Percentiles rank a stretch among this genome's conserved stretches.
These are phyloP conservation scores for Endocladia muricata DNA, from an alignment of 31 red algal species.

Conservation along the genomic window DNA sequence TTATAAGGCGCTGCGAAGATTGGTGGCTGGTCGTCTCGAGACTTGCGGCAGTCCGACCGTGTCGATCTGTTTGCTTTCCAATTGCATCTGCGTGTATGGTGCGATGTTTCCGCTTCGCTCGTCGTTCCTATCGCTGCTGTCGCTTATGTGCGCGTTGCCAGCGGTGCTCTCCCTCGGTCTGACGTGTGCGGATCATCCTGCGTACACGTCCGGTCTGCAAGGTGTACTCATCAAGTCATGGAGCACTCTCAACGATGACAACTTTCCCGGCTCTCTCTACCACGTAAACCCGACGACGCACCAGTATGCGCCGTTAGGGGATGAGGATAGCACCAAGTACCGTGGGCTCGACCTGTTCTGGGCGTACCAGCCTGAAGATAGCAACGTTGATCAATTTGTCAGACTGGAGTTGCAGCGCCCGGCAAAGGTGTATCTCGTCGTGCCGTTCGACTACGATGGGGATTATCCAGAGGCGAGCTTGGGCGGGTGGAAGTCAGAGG, in stretches of 20 bases:
- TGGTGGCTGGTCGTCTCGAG: no score
- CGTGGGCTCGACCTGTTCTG: conserved; percentile 30
- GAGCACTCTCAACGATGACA: conserved; percentile 2
- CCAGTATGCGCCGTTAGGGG: conserved; percentile 2
- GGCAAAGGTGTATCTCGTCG: conserved; percentile 26
- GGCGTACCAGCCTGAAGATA: conserved; percentile 3
- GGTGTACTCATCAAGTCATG: conserved; percentile 17
- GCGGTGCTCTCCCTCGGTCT: background rate
- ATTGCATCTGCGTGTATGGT: no score
- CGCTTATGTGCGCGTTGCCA: background rate
- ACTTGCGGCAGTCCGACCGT: no score
- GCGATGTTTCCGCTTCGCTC: no score
- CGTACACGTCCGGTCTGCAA: background rate
- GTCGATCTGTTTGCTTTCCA: no score
- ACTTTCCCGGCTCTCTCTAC: conserved; percentile 2
- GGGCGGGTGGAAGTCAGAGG: conserved; percentile 23
- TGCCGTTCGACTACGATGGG: background rate
- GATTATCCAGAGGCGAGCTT: conserved; percentile 1
- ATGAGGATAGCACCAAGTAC: conserved; percentile 17
- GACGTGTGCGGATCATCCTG: conserved; percentile 23
- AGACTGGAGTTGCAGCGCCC: conserved; percentile 29
- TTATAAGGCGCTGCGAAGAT: no score
- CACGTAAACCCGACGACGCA: background rate
- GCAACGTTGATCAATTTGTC: conserved; percentile 9
- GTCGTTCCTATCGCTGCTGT: background rate